These are phyloP conservation scores for Coniferiporia weirii DNA, from an alignment of 1,284 basidiomycete species.

Conservation along the genomic window DNA sequence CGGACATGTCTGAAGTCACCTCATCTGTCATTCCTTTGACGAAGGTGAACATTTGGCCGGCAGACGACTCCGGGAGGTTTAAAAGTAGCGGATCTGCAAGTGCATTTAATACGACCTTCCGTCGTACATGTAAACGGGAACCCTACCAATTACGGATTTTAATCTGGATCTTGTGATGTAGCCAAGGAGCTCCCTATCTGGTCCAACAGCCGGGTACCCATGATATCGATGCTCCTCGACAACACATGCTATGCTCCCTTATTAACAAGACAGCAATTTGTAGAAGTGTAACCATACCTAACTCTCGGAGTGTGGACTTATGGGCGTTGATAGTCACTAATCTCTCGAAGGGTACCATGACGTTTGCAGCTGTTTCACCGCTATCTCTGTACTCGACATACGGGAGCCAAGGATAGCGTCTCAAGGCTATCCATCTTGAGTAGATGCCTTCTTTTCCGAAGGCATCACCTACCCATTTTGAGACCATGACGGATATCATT, in stretches of 20 bases:
- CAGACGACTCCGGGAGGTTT: conserved; percentile 24
- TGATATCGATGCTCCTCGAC: conserved; percentile 43
- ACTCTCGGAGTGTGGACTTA: conserved; percentile 40
- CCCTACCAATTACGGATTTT: conserved; percentile 41
- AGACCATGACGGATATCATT: conserved; percentile 72
- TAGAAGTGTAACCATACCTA: conserved; percentile 32
- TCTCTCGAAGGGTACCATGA: conserved; percentile 53
- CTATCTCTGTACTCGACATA: conserved; percentile 61
- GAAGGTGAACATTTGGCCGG: conserved; percentile 14
- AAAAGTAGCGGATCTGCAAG: conserved; percentile 27
- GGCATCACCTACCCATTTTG: conserved; percentile 73
- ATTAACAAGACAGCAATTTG: background rate
- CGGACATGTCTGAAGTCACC: conserved; percentile 40
- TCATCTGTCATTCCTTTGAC: conserved; percentile 27
- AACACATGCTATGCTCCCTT: conserved; percentile 29
- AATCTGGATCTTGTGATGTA: conserved; percentile 56
- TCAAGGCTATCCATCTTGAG: conserved; percentile 66
- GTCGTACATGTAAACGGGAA: conserved; percentile 17
- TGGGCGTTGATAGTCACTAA: conserved; percentile 50
- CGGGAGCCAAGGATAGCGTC: conserved; percentile 71
- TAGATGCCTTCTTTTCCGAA: conserved; percentile 72
- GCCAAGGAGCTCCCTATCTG: conserved; percentile 47
- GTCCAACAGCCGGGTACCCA: conserved; percentile 55
- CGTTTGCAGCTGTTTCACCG: conserved; percentile 54
- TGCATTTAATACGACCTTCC: background rate